Evolutionary conservation across 225 moss, liverwort and hornwort genomes (phyloP).

Genomic region (Bryum argenteum): DNA sequence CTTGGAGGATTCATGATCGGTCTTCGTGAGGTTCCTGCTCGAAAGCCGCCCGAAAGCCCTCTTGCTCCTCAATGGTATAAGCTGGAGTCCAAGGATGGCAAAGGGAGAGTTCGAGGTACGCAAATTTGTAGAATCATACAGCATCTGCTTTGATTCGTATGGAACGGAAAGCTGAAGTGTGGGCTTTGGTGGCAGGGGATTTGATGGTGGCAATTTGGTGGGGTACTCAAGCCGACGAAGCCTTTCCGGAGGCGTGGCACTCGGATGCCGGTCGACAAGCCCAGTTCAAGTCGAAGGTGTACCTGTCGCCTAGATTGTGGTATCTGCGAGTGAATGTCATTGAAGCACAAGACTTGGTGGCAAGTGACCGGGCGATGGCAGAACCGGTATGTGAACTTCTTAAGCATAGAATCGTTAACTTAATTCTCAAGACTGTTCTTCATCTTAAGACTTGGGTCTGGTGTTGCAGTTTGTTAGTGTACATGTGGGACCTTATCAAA

Average conservation of each 20-base stretch:
- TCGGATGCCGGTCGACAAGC: slow-evolving; percentile 73
- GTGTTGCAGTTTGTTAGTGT: slow-evolving; percentile 61
- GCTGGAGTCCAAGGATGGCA: slow-evolving; percentile 74
- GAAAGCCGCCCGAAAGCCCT: slow-evolving; percentile 83
- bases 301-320: slow-evolving; percentile 76
- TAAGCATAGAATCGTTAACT: background rate
- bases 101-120: slow-evolving; percentile 66
- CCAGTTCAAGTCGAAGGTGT: slow-evolving; percentile 72
- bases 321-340: slow-evolving; percentile 73
- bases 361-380: slow-evolving; percentile 56
- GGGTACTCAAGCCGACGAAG: slow-evolving; percentile 83
- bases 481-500: slow-evolving; percentile 59
- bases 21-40: slow-evolving; percentile 62
- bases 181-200: slow-evolving; percentile 53
- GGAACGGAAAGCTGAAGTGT: background rate
- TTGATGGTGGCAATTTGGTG: slow-evolving; percentile 79
- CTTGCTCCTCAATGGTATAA: slow-evolving; percentile 88
- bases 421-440: fast-evolving
- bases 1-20: slow-evolving; percentile 78
- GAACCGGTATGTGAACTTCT: slow-evolving; percentile 51
- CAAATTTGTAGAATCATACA: background rate
- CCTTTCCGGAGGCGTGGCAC: slow-evolving; percentile 86
- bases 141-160: background rate
- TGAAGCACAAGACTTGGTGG: slow-evolving; percentile 70
- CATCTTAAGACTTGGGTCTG: background rate